Evolutionary conservation across 116 monocot species (phyloP).

Genomic region (Trichopus zeylanicus): DNA sequence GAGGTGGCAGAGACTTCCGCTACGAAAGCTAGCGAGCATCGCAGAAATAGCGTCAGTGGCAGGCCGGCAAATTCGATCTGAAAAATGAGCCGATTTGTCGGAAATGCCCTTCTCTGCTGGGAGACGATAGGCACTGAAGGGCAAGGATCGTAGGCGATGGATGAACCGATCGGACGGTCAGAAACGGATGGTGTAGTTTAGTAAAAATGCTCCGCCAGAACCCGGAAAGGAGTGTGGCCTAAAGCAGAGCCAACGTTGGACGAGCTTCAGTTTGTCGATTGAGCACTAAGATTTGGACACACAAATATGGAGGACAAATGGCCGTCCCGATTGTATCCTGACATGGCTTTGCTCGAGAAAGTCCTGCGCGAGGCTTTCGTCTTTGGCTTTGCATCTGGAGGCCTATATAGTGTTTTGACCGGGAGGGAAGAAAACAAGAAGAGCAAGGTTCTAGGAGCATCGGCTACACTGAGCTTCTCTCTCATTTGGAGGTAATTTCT

Average conservation of each 20-base stretch:
- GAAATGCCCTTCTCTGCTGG: not conserved
- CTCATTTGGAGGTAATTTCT: too few species aligned
- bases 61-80: slow-evolving; percentile 1
- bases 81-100: not conserved
- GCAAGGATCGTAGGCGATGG: not conserved
- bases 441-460: too few species aligned
- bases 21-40: not conserved
- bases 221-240: not conserved
- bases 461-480: too few species aligned
- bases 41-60: slow-evolving; percentile 3
- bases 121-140: not conserved
- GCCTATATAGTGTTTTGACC: too few species aligned
- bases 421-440: too few species aligned
- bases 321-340: too few species aligned
- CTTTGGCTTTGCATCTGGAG: too few species aligned
- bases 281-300: too few species aligned
- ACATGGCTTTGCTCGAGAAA: too few species aligned
- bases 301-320: too few species aligned
- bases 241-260: too few species aligned
- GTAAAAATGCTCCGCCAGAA: not conserved
- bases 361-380: too few species aligned
- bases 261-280: not conserved
- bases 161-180: not conserved
- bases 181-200: not conserved
- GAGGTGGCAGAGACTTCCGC: not conserved